Base-by-base conservation (phyloP, 768 basidiomycete genomes). In the Tulasnella sp. region DNA sequence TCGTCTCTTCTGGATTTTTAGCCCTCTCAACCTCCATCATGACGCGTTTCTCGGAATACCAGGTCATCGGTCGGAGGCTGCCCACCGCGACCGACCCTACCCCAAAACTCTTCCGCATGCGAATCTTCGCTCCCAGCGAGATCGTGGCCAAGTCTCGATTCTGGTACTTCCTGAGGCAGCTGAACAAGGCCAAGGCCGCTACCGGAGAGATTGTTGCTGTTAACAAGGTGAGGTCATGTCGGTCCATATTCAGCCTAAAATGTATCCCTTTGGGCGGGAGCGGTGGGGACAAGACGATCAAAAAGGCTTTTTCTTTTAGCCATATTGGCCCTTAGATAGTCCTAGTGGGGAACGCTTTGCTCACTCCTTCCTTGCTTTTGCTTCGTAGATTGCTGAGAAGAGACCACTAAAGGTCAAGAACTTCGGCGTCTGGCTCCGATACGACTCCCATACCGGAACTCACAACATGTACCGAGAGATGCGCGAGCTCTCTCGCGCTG, bases 391-490 rank as follows among this genome's bases (percentile, higher is more conserved):
- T 85, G 91, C 93, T 85, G 97, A 99, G 89, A 97, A 95, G 91
- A 95, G 93, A 87, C 98, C 98, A 34, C 85, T 98, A 87, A 97
- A 97, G 88, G 94, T 98, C 87, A 99, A 99, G 91, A 99, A 98
- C 93, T 98, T 99, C 85, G 98, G 98, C 83, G 94, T 99, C 88
- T 99, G 98, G 98, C 87, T 99, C 86, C 94, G 97, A 83, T 99
- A 99, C 88, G 98, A 99, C 88, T 99, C 97, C 77, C 96, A 97
- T 84, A 98, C 97, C 75, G 98, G 98, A 82, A 99, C 98, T 71
- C 98, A 99, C 92, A 99, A 99, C 92, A 97, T 98, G 96, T 98
- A 98, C 94, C 97, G 97, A 84, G 85, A 85, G 82, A 98, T 95
- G 93, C 95, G 96, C 85, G 97, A 99, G 84, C 92, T 99, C 83